Conservation (phyloP, 2,329 filamentous ascomycete genomes). For the Verticillium isaacii region DNA sequence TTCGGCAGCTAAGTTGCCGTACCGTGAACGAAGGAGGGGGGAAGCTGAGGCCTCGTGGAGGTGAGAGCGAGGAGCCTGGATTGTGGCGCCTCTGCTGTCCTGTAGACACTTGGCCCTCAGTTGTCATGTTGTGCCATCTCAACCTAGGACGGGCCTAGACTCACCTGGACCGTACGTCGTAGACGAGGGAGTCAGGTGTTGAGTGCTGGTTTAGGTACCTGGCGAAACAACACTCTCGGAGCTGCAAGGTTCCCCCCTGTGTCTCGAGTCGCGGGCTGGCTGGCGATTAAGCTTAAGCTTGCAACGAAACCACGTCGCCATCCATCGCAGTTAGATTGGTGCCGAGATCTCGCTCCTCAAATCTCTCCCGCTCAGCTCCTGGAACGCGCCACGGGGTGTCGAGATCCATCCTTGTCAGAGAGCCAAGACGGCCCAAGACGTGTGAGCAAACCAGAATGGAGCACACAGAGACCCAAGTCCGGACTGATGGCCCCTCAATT, state of each 20-base stretch:
- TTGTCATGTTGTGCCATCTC: background rate
- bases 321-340: background rate
- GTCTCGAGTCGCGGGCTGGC: background rate
- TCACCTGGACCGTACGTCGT: background rate
- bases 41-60: background rate
- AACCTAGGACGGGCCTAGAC: background rate
- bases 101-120: background rate
- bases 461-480: background rate
- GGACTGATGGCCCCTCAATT: background rate
- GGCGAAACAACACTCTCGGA: background rate
- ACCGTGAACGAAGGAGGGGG: background rate
- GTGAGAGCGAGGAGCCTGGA: background rate
- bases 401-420: background rate
- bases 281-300: background rate
- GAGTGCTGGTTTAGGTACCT: background rate
- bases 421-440: background rate
- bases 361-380: background rate
- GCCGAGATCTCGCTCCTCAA: background rate
- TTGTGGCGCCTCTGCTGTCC: background rate
- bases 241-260: background rate
- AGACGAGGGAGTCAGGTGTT: background rate
- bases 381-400: background rate
- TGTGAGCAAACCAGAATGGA: too few relatives aligned
- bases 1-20: background rate
- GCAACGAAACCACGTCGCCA: background rate